A percentile compares a stretch with the other conserved stretches of the same genome.
Evolutionary conservation across 2,329 filamentous ascomycete genomes (phyloP).

Genomic region (Karstenula rhodostoma): DNA sequence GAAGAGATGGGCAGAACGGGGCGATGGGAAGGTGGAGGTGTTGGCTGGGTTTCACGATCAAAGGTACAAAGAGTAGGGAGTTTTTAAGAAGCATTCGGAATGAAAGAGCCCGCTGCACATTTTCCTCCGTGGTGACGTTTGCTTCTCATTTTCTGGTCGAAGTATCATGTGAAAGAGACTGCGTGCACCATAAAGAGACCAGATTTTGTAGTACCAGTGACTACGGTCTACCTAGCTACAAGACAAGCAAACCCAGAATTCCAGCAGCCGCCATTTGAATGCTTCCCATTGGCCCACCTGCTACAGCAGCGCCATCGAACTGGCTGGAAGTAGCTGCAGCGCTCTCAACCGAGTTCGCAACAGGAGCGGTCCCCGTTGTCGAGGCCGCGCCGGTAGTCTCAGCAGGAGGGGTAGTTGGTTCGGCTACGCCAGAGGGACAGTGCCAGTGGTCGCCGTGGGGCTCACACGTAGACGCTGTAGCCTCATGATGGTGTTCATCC

Average conservation of each 20-base stretch:
- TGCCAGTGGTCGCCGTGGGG: constrained; percentile 30
- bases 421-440: constrained; percentile 16
- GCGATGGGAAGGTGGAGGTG: constrained; percentile 33
- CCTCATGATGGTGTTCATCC: constrained; percentile 32
- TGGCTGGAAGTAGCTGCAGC: neutral
- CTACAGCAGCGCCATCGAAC: constrained; percentile 1
- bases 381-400: neutral
- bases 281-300: neutral
- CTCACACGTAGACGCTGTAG: constrained; percentile 37
- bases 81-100: neutral
- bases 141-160: too few species aligned
- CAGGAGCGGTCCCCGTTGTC: neutral
- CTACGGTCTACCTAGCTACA: neutral
- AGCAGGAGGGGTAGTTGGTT: constrained; percentile 16
- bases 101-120: neutral
- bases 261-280: constrained; percentile 1
- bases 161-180: too few species aligned
- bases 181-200: neutral
- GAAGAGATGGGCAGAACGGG: constrained; percentile 33
- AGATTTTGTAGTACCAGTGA: neutral
- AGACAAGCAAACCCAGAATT: constrained; percentile 5
- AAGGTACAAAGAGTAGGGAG: constrained; percentile 29
- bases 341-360: neutral
- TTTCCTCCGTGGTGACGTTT: neutral
- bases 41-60: constrained; percentile 33